Base-by-base conservation (phyloP, 129 eudicot genomes). In the Saposhnikovia divaricata region DNA sequence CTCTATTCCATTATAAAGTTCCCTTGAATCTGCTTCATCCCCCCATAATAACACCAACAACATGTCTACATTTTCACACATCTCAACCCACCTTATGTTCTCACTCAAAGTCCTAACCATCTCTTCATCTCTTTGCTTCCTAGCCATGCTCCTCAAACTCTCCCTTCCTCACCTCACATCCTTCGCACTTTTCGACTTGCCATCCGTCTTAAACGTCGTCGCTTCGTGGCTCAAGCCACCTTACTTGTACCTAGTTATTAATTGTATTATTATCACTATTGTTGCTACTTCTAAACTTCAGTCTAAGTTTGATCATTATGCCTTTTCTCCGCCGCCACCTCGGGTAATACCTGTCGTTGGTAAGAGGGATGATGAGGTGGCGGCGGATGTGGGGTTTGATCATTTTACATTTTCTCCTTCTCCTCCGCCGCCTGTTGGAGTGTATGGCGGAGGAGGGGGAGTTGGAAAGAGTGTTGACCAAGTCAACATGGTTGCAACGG, bases 201-300 rank as follows among this genome's bases (percentile, higher is more conserved):
- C 83, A 7, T 38, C 71, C 53, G 23, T 83, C 16, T 73, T 79
- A 68, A 71, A 65, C 39, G 1, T 45, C 34, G 70, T 69, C 1
- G 34, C 76, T 40, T 83, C 81, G 1, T 83, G 83, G 76, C 80
- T 83, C 11, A 76, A 38, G 5, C 86, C 83, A 2, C 86, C 86
- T 12, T 83, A 79, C 37, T 59, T 83, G 1, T 83, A 83, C 74
- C 48, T 83, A 0, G 47, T 83, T 15, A 75, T 83, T 27, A 80
- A 83, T 63, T 79, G 63, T 71, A 83, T 83, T 79, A 83, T 83
- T 28, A 45, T 83, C 38, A 45, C 78, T 51, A 80, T 83, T 47
- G 81, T 80, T n/a, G 86, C 86, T 44, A 43, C 83, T 72, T 79
- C 86, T 5, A 83, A 83, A 75, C 78, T 83, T 6, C 78, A 78